Base-by-base conservation (phyloP, 768 basidiomycete genomes). In the Boletellus emodensis region DNA sequence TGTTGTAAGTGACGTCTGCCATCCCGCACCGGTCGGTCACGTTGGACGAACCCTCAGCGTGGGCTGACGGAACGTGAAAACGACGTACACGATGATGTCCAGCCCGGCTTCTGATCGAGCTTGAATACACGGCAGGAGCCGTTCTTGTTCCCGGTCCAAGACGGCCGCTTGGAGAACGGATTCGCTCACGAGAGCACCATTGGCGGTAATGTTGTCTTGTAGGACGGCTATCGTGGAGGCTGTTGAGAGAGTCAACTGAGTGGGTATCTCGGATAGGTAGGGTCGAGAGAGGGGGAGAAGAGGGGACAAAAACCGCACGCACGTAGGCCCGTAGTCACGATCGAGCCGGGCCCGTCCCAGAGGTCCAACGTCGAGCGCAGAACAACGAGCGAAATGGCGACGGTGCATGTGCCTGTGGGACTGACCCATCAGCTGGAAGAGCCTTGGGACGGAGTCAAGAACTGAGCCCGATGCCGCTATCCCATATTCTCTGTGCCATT, bases 401-500 rank as follows among this genome's bases (percentile, higher is more conserved):
- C 87, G 7, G 94, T 77, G 17, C 93, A 94, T 0, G 87, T 93
- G 6, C 94, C 93, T 13, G 90, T 80, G 6, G 18, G 43, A 42
- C 6, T 6, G 20, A 33, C 8, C 4, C 13, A 7, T 51, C 32
- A 44, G 20, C n/a, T 10, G 14, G 71, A 63, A 55, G 52, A 74
- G 67, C 22, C 51, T 20, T 20, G 20, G 62, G 1, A 79, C 72
- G 4, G 20, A 95, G 71, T 89, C 89, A 94, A 3, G 90, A 80
- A 49, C 87, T 84, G 17, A 94, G 70, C 6, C 89, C 92, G 41
- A 95, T 76, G 2, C 94, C 94, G 36, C 92, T 94, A 64, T 95
- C 93, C 94, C 94, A 96, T 47, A 95, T 79, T 91, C 94, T 95
- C 94, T 95, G 20, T 20, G 20, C n/a, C n/a, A n/a, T n/a, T n/a